Percentiles rank a stretch among this genome's conserved stretches.
phyloP scores from a whole-genome alignment of 371 early-diverging fungal species.

The Zancudomyces culisetae region DNA sequence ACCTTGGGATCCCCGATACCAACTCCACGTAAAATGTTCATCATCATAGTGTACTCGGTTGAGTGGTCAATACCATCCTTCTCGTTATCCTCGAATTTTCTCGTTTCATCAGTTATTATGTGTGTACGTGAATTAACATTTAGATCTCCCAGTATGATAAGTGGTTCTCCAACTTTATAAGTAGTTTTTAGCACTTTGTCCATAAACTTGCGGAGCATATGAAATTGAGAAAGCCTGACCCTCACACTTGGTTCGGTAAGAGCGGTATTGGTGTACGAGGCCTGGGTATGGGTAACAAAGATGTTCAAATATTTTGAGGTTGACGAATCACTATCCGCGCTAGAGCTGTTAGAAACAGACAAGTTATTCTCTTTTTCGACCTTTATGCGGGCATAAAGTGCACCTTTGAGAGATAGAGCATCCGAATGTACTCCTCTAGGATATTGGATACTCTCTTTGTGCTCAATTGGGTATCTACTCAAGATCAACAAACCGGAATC shows the following conservation, averaged over 20 bases:
- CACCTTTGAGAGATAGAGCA: constrained; percentile 56
- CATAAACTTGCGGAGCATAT: constrained; percentile 39
- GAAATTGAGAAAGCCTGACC: constrained; percentile 36
- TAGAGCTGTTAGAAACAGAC: background rate
- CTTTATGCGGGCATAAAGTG: constrained; percentile 46
- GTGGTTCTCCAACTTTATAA: constrained; percentile 25
- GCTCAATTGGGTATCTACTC: constrained; percentile 44
- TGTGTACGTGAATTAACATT: constrained; percentile 51
- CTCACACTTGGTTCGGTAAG: constrained; percentile 30
- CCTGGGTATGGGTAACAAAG: constrained; percentile 70
- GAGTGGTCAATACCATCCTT: constrained; percentile 20
- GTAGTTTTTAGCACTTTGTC: constrained; percentile 22
- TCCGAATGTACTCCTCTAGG: constrained; percentile 46
- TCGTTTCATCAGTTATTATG: constrained; percentile 3
- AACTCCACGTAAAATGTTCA: constrained; percentile 39
- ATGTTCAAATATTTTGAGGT: constrained; percentile 35
- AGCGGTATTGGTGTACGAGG: constrained; percentile 32
- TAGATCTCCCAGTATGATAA: constrained; percentile 50
- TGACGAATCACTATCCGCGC: constrained; percentile 5
- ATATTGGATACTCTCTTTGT: constrained; percentile 34
- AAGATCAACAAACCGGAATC: constrained; percentile 68
- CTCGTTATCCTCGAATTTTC: constrained; percentile 18
- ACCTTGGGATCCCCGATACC: constrained; percentile 20
- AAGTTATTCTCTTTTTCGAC: constrained; percentile 7
- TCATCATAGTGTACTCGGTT: constrained; percentile 43